Base-by-base conservation (phyloP, 495 filamentous ascomycete genomes). In the Penicillium verhagenii region DNA sequence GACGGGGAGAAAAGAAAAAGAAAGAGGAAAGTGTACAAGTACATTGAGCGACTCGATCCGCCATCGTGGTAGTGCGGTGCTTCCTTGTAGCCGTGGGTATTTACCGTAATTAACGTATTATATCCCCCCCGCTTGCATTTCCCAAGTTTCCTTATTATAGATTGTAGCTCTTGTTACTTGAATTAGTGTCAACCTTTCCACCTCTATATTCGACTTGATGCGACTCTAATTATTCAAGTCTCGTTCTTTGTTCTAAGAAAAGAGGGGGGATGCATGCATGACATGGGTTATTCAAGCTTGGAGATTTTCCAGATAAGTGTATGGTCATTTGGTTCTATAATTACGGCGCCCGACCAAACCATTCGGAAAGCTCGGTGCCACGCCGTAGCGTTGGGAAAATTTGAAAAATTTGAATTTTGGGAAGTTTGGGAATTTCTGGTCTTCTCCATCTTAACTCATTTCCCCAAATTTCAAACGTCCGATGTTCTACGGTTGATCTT, bases 311-410 rank as follows among this genome's bases (percentile, higher is more conserved):
- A 24, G 11, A 19, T 20, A 33, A 28, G n/a, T 16, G 29, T 49
- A 49, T 37, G 46, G 46, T 49, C 23, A 50, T 11, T 21, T 26
- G n/a, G 19, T 19, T 26, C 21, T 50, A 11, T 38, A 43, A 52
- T 31, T 47, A 29, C 37, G 13, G n/a, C n/a, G n/a, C n/a, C 35
- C 40, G 28, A 31, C n/a, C 28, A 31, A 31, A 31, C 23, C 10
- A 29, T n/a, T 59, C 60, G 61, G 61, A 64, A 55, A 58, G 51
- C 54, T 54, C 58, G 60, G 60, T 14, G 46, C 25, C 19, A 37
- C 26, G 42, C 42, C 42, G 42, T 45, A 45, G 42, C 42, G 28
- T 31, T 31, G 28, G 28, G 13, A 31, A 31, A 31, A 10, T 31
- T 31, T 8, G 6, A 45, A 21, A 19, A 25, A 8, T 46, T 46